Evolutionary conservation across 352 stramenopile species (phyloP).

Genomic region (Phytophthora cryptogea): DNA sequence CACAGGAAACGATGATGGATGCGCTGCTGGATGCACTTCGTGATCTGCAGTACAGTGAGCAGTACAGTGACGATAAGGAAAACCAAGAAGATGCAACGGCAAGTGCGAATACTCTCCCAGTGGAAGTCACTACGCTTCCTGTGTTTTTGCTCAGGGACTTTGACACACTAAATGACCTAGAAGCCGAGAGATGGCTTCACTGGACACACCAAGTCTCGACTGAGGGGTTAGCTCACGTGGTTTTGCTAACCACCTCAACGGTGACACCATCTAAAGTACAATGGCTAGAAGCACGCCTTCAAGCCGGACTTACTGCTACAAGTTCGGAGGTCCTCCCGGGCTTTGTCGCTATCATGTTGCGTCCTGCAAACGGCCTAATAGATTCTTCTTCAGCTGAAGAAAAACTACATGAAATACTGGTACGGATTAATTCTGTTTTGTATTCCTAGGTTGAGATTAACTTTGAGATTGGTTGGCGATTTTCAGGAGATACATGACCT

Average conservation of each 20-base stretch:
- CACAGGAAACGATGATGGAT: slow-evolving; percentile 33
- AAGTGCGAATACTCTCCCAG: neutral
- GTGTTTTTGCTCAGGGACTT: slow-evolving; percentile 70
- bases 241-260: slow-evolving; percentile 43
- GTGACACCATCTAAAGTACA: slow-evolving; percentile 57
- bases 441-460: neutral
- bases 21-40: slow-evolving; percentile 27
- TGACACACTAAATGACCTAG: slow-evolving; percentile 41
- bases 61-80: slow-evolving; percentile 2
- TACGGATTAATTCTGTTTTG: slow-evolving; percentile 13
- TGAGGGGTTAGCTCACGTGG: slow-evolving; percentile 56
- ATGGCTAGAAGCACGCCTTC: slow-evolving; percentile 42
- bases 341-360: slow-evolving; percentile 72
- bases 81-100: neutral
- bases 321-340: slow-evolving; percentile 20
- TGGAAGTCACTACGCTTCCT: slow-evolving; percentile 13
- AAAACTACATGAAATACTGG: slow-evolving; percentile 52
- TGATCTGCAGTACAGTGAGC: slow-evolving; percentile 17
- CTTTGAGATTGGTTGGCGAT: neutral
- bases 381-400: slow-evolving; percentile 50
- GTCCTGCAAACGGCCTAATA: slow-evolving; percentile 48
- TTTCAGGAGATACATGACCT: slow-evolving; percentile 29
- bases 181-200: slow-evolving; percentile 42
- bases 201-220: slow-evolving; percentile 61
- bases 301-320: slow-evolving; percentile 6